Percentiles rank a stretch among this genome's conserved stretches.
These are phyloP conservation scores for Penicillium robsamsonii DNA, from an alignment of 495 filamentous ascomycete genomes.

Conservation along the genomic window DNA sequence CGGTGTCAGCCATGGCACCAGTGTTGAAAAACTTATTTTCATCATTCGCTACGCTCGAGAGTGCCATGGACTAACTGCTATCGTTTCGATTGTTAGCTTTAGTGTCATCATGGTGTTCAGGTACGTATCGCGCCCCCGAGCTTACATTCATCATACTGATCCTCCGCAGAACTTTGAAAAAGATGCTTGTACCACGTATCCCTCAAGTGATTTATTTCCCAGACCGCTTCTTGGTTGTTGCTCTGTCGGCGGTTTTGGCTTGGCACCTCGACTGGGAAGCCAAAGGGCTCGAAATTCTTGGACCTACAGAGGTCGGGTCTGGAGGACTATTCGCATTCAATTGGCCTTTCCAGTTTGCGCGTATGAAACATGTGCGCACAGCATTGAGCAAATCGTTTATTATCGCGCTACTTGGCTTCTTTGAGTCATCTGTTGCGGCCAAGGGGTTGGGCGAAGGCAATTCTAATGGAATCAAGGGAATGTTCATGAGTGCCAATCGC, in stretches of 20 bases:
- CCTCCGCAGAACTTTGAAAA: slow-evolving; percentile 67
- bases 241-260: slow-evolving; percentile 77
- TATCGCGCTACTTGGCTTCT: slow-evolving; percentile 94
- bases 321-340: slow-evolving; percentile 68
- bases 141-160: slow-evolving; percentile 7
- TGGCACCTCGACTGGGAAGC: slow-evolving; percentile 78
- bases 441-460: slow-evolving; percentile 73
- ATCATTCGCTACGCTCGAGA: slow-evolving; percentile 62
- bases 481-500: slow-evolving; percentile 83
- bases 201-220: slow-evolving; percentile 85
- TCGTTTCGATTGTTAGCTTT: slow-evolving; percentile 77
- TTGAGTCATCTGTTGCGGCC: slow-evolving; percentile 96
- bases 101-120: slow-evolving; percentile 82
- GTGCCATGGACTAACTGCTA: slow-evolving; percentile 69
- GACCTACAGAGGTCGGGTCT: slow-evolving; percentile 65
- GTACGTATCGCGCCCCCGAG: slow-evolving; percentile 36
- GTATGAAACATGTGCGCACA: slow-evolving; percentile 79
- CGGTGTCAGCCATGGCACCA: slow-evolving; percentile 75
- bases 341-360: slow-evolving; percentile 74
- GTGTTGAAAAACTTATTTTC: slow-evolving; percentile 79
- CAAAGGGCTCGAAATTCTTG: slow-evolving; percentile 78
- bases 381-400: slow-evolving; percentile 90
- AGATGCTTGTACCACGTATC: slow-evolving; percentile 73
- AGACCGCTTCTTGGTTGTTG: slow-evolving; percentile 88
- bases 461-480: slow-evolving; percentile 63